Evolutionary conservation across 495 filamentous ascomycete species (phyloP), one percentile per base, ranked within the genome.

Genomic region (Delitschia confertaspora): DNA sequence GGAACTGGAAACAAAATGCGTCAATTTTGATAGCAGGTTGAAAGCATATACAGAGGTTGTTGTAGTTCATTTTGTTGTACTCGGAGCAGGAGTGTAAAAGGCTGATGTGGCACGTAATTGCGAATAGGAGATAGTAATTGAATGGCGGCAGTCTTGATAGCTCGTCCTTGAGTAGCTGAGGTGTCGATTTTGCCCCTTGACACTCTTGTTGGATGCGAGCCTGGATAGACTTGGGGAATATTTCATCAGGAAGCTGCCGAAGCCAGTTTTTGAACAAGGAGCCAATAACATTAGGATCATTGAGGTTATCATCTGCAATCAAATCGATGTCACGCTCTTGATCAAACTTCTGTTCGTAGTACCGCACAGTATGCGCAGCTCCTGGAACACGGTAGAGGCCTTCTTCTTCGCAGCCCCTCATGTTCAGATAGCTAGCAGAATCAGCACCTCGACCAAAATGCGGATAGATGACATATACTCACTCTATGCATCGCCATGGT

Each of bases 111-210:
- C 88, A 93, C 22, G 88, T 95, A 51, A 93, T 91, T 49, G 88
- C 88, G 62, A 94, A 94, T 33, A 95, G 79, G 22, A 95, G 83
- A 55, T 95, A 93, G 64, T 95, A 95, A 64, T 95, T 87, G 67
- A 84, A 93, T 0, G 88, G 88, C 3, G 88, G 82, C 10, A 95
- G 72, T 45, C 82, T 86, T 3, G 88, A 93, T 2, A 95, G 79
- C 61, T 93, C 87, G 42, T 95, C 86, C 52, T 85, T 80, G 35
- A 95, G 71, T 60, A 85, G 50, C 49, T 88, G 80, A 4, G 88
- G 88, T 3, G 85, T 82, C 19, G 71, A 74, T 16, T 80, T 81
- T 31, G 82, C 74, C n/a, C 79, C 79, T 46, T 75, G 73, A 53
- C 83, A 87, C 54, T 86, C 75, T 43, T 73, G 69, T 6, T 79